These are phyloP conservation scores for Cyberlindnera misumaiensis DNA, from an alignment of 805 yeast genomes.

Conservation along the genomic window DNA sequence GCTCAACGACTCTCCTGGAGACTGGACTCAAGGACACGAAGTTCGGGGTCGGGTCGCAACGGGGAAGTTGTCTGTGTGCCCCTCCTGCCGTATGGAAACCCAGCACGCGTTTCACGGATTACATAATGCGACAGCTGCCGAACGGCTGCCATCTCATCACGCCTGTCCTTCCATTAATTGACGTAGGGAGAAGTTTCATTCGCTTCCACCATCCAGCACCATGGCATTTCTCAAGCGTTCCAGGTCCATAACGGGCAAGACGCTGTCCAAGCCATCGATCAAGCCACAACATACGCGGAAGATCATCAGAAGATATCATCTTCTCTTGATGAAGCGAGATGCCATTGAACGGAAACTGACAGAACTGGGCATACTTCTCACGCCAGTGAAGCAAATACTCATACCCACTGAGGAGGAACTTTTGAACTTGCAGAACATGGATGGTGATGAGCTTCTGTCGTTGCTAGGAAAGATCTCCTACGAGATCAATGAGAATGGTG, in stretches of 20 bases:
- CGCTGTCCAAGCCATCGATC: constrained; percentile 36
- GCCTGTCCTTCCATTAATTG: too few species aligned
- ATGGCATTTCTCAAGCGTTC: constrained; percentile 14
- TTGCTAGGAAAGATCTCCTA: constrained; percentile 49
- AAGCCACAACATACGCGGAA: constrained; percentile 70
- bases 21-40: too few species aligned
- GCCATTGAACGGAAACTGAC: constrained; percentile 31
- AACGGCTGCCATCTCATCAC: too few species aligned
- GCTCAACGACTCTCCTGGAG: too few species aligned
- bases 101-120: too few species aligned
- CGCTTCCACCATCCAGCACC: neutral
- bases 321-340: constrained; percentile 51
- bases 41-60: too few species aligned
- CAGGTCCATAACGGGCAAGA: constrained; percentile 25
- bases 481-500: constrained; percentile 64
- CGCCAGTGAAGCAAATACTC: constrained; percentile 9
- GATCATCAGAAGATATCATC: constrained; percentile 73
- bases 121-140: too few species aligned
- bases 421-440: constrained; percentile 8
- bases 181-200: too few species aligned
- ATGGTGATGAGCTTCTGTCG: constrained; percentile 17
- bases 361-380: constrained; percentile 16
- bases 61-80: too few species aligned
- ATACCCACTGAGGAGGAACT: constrained; percentile 16
- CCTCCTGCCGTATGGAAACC: too few species aligned